Conservation (phyloP, 495 filamentous ascomycete genomes). For the Penicillium pancosmium region DNA sequence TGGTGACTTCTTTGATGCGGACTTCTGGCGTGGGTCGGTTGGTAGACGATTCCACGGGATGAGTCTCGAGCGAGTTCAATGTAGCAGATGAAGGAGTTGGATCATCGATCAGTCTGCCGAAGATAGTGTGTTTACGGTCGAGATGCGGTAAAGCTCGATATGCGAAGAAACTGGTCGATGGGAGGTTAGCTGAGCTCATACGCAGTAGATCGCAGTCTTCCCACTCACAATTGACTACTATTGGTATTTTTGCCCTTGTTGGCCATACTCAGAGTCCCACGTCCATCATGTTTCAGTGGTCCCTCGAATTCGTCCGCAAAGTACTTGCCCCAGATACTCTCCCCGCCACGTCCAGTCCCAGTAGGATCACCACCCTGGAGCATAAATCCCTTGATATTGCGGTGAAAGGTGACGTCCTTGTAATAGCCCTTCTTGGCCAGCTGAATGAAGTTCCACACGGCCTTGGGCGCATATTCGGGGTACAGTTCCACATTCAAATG, state of each 20-base stretch:
- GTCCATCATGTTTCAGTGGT: slow-evolving; percentile 72
- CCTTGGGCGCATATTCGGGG: slow-evolving; percentile 84
- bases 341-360: slow-evolving; percentile 80
- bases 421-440: slow-evolving; percentile 91
- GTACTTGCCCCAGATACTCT: slow-evolving; percentile 84
- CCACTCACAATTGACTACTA: slow-evolving; percentile 74
- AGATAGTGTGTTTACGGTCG: slow-evolving; percentile 95
- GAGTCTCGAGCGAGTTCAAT: slow-evolving; percentile 71
- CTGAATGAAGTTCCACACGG: slow-evolving; percentile 95
- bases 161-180: slow-evolving; percentile 68
- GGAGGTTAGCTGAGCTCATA: slow-evolving; percentile 6
- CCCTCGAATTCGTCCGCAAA: slow-evolving; percentile 95
- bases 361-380: slow-evolving; percentile 82
- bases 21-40: slow-evolving; percentile 76
- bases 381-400: slow-evolving; percentile 96
- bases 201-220: background rate
- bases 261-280: slow-evolving; percentile 90
- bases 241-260: slow-evolving; percentile 99
- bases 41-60: slow-evolving; percentile 64
- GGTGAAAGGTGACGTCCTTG: slow-evolving; percentile 77
- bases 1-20: slow-evolving; percentile 75
- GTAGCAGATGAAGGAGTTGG: slow-evolving; percentile 60
- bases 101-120: slow-evolving; percentile 81
- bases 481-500: slow-evolving; percentile 88
- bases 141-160: slow-evolving; percentile 83